Conservation (phyloP, 192 early-diverging fungal species). For the Backusella sp. region DNA sequence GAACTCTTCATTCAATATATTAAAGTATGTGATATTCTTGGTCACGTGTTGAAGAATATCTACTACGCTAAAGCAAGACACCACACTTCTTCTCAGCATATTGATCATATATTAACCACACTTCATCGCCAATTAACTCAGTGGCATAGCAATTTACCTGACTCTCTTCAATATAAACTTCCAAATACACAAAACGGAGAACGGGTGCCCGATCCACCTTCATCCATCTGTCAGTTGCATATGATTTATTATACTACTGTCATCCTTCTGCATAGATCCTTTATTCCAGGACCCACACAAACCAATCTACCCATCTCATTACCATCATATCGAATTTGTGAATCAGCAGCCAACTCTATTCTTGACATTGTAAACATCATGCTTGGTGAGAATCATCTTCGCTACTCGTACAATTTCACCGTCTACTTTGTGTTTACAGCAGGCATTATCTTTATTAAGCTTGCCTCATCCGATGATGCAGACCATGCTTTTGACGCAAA, state of each 20-base stretch:
- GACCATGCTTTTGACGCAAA: conserved; percentile 31
- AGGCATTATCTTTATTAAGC: conserved; percentile 38
- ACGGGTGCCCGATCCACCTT: conserved; percentile 20
- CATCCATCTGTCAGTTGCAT: conserved; percentile 36
- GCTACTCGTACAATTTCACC: conserved; percentile 24
- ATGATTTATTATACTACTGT: conserved; percentile 50
- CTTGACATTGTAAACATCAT: conserved; percentile 33
- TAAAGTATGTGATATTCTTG: conserved; percentile 50
- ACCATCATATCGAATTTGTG: conserved; percentile 32
- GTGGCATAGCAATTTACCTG: conserved; percentile 49
- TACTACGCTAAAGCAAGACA: conserved; percentile 44
- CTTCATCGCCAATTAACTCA: conserved; percentile 28
- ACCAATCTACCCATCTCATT: conserved; percentile 18
- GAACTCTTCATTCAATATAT: conserved; percentile 41
- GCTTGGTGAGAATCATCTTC: conserved; percentile 23
- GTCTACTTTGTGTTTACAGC: conserved; percentile 33
- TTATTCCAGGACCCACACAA: conserved; percentile 39
- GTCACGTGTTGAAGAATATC: conserved; percentile 49
- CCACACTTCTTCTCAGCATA: conserved; percentile 15
- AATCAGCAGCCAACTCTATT: conserved; percentile 22
- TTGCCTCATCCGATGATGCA: conserved; percentile 16
- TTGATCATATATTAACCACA: conserved; percentile 30
- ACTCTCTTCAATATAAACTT: conserved; percentile 42
- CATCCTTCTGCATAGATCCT: conserved; percentile 57
- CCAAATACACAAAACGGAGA: conserved; percentile 27